Evolutionary conservation across 352 stramenopile species (phyloP).

Genomic region (Pythium aquatile): DNA sequence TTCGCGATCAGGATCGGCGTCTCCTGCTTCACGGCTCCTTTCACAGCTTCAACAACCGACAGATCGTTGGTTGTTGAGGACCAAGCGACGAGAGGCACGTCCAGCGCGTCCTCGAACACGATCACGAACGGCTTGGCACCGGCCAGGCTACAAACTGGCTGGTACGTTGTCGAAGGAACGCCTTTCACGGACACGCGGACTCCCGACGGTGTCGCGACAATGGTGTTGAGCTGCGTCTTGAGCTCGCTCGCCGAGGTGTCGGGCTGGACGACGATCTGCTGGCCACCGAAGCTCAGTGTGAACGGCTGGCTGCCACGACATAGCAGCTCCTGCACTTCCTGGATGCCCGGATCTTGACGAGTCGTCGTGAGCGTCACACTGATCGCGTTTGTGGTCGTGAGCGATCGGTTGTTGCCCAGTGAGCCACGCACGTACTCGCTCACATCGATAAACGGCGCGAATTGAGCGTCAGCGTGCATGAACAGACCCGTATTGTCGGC

Average conservation of each 20-base stretch:
- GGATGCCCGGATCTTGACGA: conserved; percentile 54
- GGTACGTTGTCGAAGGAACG: conserved; percentile 32
- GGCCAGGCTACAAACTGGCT: conserved; percentile 59
- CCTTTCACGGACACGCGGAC: conserved; percentile 46
- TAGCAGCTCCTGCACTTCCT: conserved; percentile 64
- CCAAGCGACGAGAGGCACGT: conserved; percentile 56
- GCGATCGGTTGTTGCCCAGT: conserved; percentile 65
- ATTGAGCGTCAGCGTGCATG: conserved; percentile 49
- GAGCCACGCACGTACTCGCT: conserved; percentile 52
- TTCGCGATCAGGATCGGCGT: conserved; percentile 53
- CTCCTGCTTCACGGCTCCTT: conserved; percentile 36
- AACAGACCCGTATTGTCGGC: conserved; percentile 41
- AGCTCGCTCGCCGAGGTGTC: conserved; percentile 52
- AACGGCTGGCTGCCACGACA: conserved; percentile 53
- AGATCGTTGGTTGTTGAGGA: conserved; percentile 55
- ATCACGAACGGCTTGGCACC: conserved; percentile 43
- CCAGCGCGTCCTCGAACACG: conserved; percentile 57
- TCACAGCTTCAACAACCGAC: conserved; percentile 56
- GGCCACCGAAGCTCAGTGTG: conserved; percentile 38
- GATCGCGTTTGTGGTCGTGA: conserved; percentile 53
- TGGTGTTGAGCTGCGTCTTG: conserved; percentile 46
- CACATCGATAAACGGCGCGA: conserved; percentile 49
- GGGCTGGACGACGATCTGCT: conserved; percentile 31
- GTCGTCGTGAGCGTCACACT: conserved; percentile 49
- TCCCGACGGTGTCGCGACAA: conserved; percentile 33